These are phyloP conservation scores for Strobilomyces confusus DNA, from an alignment of 768 basidiomycete species.

Conservation along the genomic window DNA sequence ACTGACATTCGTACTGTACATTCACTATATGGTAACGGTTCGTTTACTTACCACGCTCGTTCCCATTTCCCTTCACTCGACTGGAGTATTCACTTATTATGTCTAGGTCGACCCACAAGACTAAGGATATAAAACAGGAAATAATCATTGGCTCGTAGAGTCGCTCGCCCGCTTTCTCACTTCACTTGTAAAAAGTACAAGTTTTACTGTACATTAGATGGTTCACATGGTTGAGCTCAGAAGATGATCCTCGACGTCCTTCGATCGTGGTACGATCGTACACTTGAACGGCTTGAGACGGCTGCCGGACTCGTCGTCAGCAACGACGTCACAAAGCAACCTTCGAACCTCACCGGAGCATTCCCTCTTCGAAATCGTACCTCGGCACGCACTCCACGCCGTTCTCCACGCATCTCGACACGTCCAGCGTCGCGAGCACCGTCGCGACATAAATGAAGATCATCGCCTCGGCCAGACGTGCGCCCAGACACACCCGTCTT, in stretches of 20 bases:
- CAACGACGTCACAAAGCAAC: neutral
- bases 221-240: too few relatives aligned
- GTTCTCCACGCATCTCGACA: neutral
- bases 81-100: too few relatives aligned
- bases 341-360: neutral
- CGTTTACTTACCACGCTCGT: too few relatives aligned
- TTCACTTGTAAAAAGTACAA: too few relatives aligned
- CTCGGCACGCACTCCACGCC: too few relatives aligned
- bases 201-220: neutral
- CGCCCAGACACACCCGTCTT: neutral
- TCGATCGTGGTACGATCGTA: neutral
- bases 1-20: too few relatives aligned
- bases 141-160: too few relatives aligned
- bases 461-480: neutral
- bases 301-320: neutral
- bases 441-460: neutral
- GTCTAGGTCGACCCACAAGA: too few relatives aligned
- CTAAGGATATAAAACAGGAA: too few relatives aligned
- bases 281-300: neutral
- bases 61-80: too few relatives aligned
- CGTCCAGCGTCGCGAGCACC: neutral
- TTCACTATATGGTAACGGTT: too few relatives aligned
- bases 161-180: too few relatives aligned
- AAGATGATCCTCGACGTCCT: neutral
- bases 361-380: neutral